Conservation (phyloP, 2,329 filamentous ascomycete genomes). For the Cladosporium sp. region DNA sequence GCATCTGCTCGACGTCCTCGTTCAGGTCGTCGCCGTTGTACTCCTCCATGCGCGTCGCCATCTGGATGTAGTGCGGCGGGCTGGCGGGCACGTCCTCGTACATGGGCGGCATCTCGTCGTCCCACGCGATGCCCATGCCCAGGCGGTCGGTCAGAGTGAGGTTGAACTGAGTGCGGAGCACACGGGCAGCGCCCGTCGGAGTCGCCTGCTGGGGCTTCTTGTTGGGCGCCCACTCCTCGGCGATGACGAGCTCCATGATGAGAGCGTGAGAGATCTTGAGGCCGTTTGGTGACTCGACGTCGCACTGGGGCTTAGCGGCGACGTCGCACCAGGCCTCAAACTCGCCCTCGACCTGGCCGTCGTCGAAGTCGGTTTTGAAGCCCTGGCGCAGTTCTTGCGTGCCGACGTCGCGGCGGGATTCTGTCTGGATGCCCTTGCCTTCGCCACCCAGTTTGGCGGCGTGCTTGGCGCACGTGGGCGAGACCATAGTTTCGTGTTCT, state of each 20-base stretch:
- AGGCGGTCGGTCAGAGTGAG: constrained; percentile 74
- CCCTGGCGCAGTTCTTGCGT: constrained; percentile 75
- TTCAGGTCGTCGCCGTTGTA: constrained; percentile 42
- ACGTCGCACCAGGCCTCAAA: constrained; percentile 61
- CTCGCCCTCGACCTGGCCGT: constrained; percentile 69
- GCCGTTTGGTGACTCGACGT: constrained; percentile 67
- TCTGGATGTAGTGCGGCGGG: constrained; percentile 54
- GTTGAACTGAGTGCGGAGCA: constrained; percentile 86
- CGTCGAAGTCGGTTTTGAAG: constrained; percentile 77
- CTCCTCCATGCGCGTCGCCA: constrained; percentile 34
- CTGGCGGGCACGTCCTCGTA: constrained; percentile 89
- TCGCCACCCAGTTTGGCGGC: constrained; percentile 56
- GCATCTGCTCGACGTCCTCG: constrained; percentile 32
- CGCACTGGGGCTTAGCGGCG: constrained; percentile 63
- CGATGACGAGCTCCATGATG: constrained; percentile 87
- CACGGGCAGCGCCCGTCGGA: constrained; percentile 82
- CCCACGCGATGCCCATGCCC: constrained; percentile 90
- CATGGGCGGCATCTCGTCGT: constrained; percentile 87
- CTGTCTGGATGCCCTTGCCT: constrained; percentile 65
- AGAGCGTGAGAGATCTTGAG: constrained; percentile 78
- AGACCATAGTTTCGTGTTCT: constrained; percentile 73
- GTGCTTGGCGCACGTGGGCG: constrained; percentile 75
- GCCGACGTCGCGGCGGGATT: constrained; percentile 70
- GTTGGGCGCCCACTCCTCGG: constrained; percentile 72
- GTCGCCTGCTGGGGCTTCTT: constrained; percentile 69